Base-by-base conservation (phyloP, 1,139 yeast genomes). In the Nakaseomyces nivariensis region DNA sequence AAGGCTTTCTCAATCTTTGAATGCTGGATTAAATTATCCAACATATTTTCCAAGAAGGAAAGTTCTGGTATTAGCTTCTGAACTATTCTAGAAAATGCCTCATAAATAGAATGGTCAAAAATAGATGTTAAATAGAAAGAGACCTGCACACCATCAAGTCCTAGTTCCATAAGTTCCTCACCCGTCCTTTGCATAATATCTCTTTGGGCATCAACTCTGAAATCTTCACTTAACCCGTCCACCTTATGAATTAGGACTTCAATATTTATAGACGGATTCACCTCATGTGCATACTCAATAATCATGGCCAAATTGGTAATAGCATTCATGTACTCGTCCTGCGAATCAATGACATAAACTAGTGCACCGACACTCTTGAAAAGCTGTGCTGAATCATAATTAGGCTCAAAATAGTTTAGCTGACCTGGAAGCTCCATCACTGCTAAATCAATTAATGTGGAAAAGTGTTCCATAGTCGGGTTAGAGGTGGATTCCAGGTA, bases 351-450 rank as follows among this genome's bases (percentile, higher is more conserved):
- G 43, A 92, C 97, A 63, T 92, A 92, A 1, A 92, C 94, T 45
- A 92, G 74, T 0, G 97, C 95, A n/a, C 96, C 96, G 29, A 89
- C 89, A 49, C 85, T 82, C 48, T 84, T 76, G 63, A 90, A 90
- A 42, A 86, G 69, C 53, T 83, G 72, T 55, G 84, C 90, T 13
- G 87, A 79, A 61, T 90, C 97, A 59, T 82, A 82, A 46, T 75
- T 77, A 4, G 95, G 92, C 59, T 89, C 96, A 64, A 88, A 87
- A 63, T 87, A 80, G 64, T 89, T 88, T 55, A 90, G 70, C 67
- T 92, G 97, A 1, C 97, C 98, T 0, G 98, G 98, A 31, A 92
- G 72, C 64, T 92, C 98, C 85, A 89, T 87, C n/a, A 92, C 92
- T 11, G 90, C 84, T 49, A 92, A 72, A 63, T 89, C 95, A 43